phyloP scores from a whole-genome alignment of 1,284 basidiomycete species.

The Vanrija pseudolonga region DNA sequence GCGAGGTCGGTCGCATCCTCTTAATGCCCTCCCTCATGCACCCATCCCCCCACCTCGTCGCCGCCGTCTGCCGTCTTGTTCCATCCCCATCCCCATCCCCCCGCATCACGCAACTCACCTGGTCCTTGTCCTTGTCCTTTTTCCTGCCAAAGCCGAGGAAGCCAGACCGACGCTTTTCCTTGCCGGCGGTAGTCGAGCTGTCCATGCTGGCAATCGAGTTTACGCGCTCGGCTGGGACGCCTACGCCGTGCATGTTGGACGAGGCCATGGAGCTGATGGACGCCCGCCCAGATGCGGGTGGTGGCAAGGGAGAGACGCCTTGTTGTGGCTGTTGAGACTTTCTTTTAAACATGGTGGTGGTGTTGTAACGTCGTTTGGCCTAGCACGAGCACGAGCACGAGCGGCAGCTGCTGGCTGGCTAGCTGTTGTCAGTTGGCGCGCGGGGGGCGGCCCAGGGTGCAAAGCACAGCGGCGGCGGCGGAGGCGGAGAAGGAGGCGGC shows the following conservation, averaged over 20 bases:
- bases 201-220: constrained; percentile 8
- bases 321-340: constrained; percentile 4
- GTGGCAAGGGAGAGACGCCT: not conserved
- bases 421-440: too few relatives aligned
- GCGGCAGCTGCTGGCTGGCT: too few relatives aligned
- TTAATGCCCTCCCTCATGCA: too few relatives aligned
- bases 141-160: constrained; percentile 17
- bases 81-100: not conserved
- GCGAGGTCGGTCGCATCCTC: too few relatives aligned
- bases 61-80: not conserved
- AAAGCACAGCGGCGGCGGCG: too few relatives aligned
- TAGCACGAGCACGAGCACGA: too few relatives aligned
- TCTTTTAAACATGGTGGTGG: constrained; percentile 12
- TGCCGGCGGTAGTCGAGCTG: constrained; percentile 1
- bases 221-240: constrained; percentile 3
- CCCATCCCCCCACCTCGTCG: not conserved
- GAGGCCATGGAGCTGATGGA: constrained; percentile 12
- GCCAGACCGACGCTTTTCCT: constrained; percentile 16
- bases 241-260: not conserved
- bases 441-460: too few relatives aligned
- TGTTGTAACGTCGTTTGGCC: too few relatives aligned
- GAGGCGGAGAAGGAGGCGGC: too few relatives aligned
- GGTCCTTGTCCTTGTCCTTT: constrained; percentile 14
- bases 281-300: constrained; percentile 4
- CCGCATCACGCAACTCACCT: not conserved